Evolutionary conservation across 129 eudicot species (phyloP).

Genomic region (Centrapalus pauciflorus): DNA sequence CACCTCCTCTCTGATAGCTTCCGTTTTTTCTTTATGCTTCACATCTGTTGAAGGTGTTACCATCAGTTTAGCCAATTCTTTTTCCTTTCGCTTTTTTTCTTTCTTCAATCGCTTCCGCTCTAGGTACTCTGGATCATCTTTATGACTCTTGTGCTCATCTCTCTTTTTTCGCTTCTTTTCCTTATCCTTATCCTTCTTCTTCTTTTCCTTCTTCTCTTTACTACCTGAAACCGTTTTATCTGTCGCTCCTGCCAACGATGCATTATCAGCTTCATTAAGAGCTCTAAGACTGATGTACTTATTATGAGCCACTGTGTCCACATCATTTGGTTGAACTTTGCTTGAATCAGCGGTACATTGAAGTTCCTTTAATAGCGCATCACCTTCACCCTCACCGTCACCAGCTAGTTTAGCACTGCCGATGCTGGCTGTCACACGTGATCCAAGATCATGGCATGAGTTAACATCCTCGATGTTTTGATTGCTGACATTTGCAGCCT

Average conservation of each 20-base stretch:
- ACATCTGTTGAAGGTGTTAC: conserved; percentile 20
- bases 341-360: conserved; percentile 97
- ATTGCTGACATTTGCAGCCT: conserved; percentile 39
- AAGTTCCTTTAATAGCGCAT: conserved; percentile 48
- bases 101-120: conserved; percentile 70
- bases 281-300: conserved; percentile 32
- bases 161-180: conserved; percentile 68
- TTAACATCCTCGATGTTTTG: conserved; percentile 72
- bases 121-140: conserved; percentile 62
- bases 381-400: conserved; percentile 39
- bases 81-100: conserved; percentile 74
- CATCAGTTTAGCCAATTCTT: conserved; percentile 52
- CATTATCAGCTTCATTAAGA: conserved; percentile 20
- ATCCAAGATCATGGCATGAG: conserved; percentile 83
- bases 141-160: conserved; percentile 31
- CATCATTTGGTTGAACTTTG: conserved; percentile 40
- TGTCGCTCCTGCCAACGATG: conserved; percentile 18
- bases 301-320: conserved; percentile 17
- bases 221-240: conserved; percentile 14
- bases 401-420: conserved; percentile 69
- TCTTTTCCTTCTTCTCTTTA: conserved; percentile 46
- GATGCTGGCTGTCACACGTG: conserved; percentile 89
- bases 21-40: conserved; percentile 18
- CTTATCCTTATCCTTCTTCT: conserved; percentile 55
- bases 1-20: conserved; percentile 21